Percentiles rank a stretch among this genome's conserved stretches.
Conservation (phyloP, 2,329 filamentous ascomycete genomes). For the Botryotinia globosa region DNA sequence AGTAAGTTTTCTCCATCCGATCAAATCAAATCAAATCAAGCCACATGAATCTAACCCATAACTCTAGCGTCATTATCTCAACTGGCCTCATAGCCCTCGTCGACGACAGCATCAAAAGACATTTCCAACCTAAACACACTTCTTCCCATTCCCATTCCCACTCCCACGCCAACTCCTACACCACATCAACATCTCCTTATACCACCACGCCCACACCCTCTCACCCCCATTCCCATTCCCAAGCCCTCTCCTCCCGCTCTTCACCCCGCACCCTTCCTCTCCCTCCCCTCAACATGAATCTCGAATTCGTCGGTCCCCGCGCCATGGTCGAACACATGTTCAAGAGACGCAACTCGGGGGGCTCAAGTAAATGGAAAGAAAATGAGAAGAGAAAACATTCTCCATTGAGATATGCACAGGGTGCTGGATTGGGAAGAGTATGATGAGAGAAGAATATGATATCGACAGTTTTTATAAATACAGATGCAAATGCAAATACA, state of each 20-base stretch:
- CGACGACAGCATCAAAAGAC: slow-evolving; percentile 79
- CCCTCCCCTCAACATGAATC: slow-evolving; percentile 47
- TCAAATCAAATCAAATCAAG: not conserved
- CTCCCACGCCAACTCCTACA: slow-evolving; percentile 63
- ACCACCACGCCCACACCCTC: slow-evolving; percentile 60
- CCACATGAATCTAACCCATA: not conserved
- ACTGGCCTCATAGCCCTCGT: slow-evolving; percentile 87
- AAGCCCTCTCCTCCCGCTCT: slow-evolving; percentile 30
- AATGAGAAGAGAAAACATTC: slow-evolving; percentile 19
- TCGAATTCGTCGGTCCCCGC: slow-evolving; percentile 62
- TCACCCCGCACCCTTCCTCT: slow-evolving; percentile 44
- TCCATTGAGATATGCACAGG: slow-evolving; percentile 25
- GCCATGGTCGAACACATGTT: slow-evolving; percentile 63
- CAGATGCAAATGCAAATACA: not conserved
- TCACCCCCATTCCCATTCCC: slow-evolving; percentile 44
- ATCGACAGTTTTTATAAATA: not conserved
- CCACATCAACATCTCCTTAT: slow-evolving; percentile 59
- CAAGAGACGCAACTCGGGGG: slow-evolving; percentile 45
- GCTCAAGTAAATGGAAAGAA: slow-evolving; percentile 28
- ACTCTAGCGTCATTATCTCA: slow-evolving; percentile 72
- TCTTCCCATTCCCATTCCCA: slow-evolving; percentile 53
- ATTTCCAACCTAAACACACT: slow-evolving; percentile 41
- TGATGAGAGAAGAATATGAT: not conserved
- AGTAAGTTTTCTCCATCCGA: slow-evolving; percentile 58
- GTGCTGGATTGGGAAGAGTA: slow-evolving; percentile 18